Base-by-base conservation (phyloP, 768 basidiomycete species). In the Pisolithus albus region DNA sequence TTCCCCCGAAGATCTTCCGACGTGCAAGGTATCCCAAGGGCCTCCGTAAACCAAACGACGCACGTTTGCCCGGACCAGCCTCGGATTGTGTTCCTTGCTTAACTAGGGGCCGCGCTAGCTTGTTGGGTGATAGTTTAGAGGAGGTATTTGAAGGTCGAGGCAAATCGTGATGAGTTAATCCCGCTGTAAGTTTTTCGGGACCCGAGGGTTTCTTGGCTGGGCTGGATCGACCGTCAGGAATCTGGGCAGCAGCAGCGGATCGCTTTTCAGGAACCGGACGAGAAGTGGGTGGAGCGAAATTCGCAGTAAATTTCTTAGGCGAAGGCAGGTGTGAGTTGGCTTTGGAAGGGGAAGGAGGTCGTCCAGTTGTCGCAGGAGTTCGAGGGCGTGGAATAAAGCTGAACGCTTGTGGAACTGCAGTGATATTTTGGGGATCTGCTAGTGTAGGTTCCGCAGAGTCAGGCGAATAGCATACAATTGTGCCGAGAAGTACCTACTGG, bases 21-120 rank as follows among this genome's bases (percentile, higher is more conserved):
- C 81, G 80, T 6, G 84, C 78, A 57, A 85, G 82, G 62, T 88
- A 87, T 3, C 83, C 84, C 0, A 85, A 84, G 2, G 83, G 83
- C 8, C 83, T 73, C 26, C 84, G 71, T 39, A 82, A 65, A 24
- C 71, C 67, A 54, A 70, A 64, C 2, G 74, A 72, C 2, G 70
- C 53, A 8, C 70, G 73, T 32, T 59, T 68, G 34, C 39, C 56
- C 18, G 48, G 46, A 34, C 67, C 64, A 11, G 64, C 48, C 38
- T 54, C 61, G 4, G 36, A 51, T 32, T 53, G 61, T 5, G 48
- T 53, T 34, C 52, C 54, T 7, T 47, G 28, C 16, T 42, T 47
- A 16, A 62, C 54, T 45, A 73, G 70, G 55, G 74, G 76, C 0
- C 69, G 66, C 7, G 67, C 68, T 51, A 65, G 72, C 64, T 78